These are phyloP conservation scores for carrot (Daucus carota) DNA, from an alignment of 129 eudicot species.

Conservation along the genomic window DH1_v3.0 NC_030383.2:49470001-49470500, in stretches of 20 bases:
- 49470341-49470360: slow-evolving; percentile 39
- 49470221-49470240: slow-evolving; percentile 43
- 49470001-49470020: slow-evolving; percentile 42
- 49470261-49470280: slow-evolving; percentile 25
- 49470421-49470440: background rate
- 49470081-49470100: slow-evolving; percentile 39
- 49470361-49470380: slow-evolving; percentile 44
- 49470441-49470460: background rate
- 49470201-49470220: slow-evolving; percentile 17
- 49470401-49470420: background rate
- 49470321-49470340: slow-evolving; percentile 37
- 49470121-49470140: slow-evolving; percentile 1
- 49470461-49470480: background rate
- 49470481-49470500: slow-evolving; percentile 10
- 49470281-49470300: slow-evolving; percentile 40
- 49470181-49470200: slow-evolving; percentile 12
- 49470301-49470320: slow-evolving; percentile 27
- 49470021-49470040: slow-evolving; percentile 40
- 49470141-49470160: slow-evolving; percentile 13
- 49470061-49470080: slow-evolving; percentile 40
- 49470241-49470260: slow-evolving; percentile 23
- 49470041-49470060: slow-evolving; percentile 29
- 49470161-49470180: slow-evolving; percentile 14
- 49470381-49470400: background rate
- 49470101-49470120: slow-evolving; percentile 45